Evolutionary conservation across 345 rosid species (phyloP).

Genomic region (Hevea brasiliensis): DNA sequence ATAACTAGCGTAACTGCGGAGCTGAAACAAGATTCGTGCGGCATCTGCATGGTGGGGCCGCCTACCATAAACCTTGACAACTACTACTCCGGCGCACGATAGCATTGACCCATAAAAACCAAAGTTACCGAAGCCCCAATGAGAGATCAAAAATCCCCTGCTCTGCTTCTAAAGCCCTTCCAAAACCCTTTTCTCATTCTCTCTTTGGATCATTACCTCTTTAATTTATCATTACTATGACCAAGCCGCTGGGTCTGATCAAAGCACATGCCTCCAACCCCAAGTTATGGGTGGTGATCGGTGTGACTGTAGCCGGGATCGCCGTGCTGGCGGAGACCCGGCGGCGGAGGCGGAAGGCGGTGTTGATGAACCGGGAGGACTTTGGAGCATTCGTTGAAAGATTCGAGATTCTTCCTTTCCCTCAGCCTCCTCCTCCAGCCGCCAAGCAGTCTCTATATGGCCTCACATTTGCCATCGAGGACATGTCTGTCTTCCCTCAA

Average conservation of each 20-base stretch:
- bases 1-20: too few relatives aligned
- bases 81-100: slow-evolving; percentile 2
- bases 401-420: slow-evolving; percentile 66
- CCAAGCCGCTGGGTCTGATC: slow-evolving; percentile 46
- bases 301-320: slow-evolving; percentile 74
- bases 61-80: background rate
- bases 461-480: slow-evolving; percentile 76
- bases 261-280: slow-evolving; percentile 56
- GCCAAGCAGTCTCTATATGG: slow-evolving; percentile 64
- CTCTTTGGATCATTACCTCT: background rate
- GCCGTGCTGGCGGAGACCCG: slow-evolving; percentile 64
- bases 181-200: background rate
- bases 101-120: background rate
- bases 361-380: slow-evolving; percentile 46
- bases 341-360: slow-evolving; percentile 51
- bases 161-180: slow-evolving; percentile 18
- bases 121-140: background rate
- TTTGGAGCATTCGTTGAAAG: slow-evolving; percentile 78
- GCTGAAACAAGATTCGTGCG: slow-evolving; percentile 7
- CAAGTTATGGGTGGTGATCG: slow-evolving; percentile 74
- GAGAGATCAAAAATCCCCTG: background rate
- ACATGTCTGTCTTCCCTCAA: slow-evolving; percentile 48
- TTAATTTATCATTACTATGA: slow-evolving; percentile 23
- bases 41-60: background rate
- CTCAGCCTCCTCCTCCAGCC: slow-evolving; percentile 92